A percentile compares a stretch with the other conserved stretches of the same genome.
Evolutionary conservation across 1,139 yeast species (phyloP).

Genomic region (Geotrichum australiense): DNA sequence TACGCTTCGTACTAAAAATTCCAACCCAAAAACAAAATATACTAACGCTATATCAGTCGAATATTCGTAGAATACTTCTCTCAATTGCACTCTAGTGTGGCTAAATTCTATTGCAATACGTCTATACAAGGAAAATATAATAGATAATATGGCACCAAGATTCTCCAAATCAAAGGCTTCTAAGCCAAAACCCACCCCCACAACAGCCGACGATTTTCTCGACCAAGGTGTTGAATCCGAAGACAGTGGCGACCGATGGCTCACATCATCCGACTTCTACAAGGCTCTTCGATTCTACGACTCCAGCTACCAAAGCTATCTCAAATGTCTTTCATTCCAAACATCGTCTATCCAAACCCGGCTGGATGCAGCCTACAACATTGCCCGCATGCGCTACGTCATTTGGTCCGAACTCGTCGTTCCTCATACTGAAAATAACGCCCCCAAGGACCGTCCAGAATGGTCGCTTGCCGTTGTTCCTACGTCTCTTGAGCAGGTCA

Average conservation of each 20-base stretch:
- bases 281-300: slow-evolving; percentile 30
- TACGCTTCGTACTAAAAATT: too few relatives aligned
- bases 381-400: slow-evolving; percentile 27
- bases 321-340: slow-evolving; percentile 17
- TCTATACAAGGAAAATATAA: too few relatives aligned
- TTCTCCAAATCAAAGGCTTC: background rate
- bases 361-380: slow-evolving; percentile 28
- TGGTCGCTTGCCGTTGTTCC: slow-evolving; percentile 13
- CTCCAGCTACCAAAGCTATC: slow-evolving; percentile 24
- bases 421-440: slow-evolving; percentile 20
- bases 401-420: slow-evolving; percentile 25
- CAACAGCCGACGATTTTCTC: slow-evolving; percentile 26
- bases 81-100: too few relatives aligned
- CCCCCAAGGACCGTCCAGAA: slow-evolving; percentile 2
- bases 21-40: background rate
- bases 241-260: slow-evolving; percentile 31
- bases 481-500: slow-evolving; percentile 17
- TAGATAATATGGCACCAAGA: slow-evolving; percentile 2
- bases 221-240: slow-evolving; percentile 28
- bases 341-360: background rate
- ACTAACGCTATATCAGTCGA: too few relatives aligned
- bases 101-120: too few relatives aligned
- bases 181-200: slow-evolving; percentile 2
- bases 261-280: slow-evolving; percentile 26
- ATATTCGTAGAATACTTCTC: too few relatives aligned